Evolutionary conservation across 2,329 filamentous ascomycete species (phyloP), one percentile per base, ranked within the genome.

Genomic region (Plectosphaerella sp.): DNA sequence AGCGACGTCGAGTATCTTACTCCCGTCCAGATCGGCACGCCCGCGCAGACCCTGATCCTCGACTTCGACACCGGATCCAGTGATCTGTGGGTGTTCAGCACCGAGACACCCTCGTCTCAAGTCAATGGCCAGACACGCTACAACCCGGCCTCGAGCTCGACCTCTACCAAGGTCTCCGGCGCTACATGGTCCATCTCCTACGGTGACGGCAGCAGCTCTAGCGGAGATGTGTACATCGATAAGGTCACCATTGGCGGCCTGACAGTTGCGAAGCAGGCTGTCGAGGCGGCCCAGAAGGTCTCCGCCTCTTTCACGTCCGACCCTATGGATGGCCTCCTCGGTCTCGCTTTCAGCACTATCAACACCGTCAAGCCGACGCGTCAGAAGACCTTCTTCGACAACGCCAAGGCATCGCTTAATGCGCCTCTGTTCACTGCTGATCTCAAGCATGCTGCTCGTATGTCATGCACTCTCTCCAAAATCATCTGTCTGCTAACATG

Each of bases 271-370:
- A 37, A 41, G 43, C 65, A 68, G 60, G 64, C 62, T 5, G 66
- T 69, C 49, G 64, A 68, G 58, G 52, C 55, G 1, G 66, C 67
- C 42, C 47, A 54, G 33, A 53, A 25, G 14, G 62, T 69, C 9
- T 65, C 63, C 24, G 20, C 28, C 22, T 35, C 49, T n/a, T 66
- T 68, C 49, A 60, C 56, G 7, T 54, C 51, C 25, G 37, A 51
- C 50, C 25, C 45, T 3, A 54, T 50, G 45, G 83, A 87, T 64
- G 87, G 87, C 15, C 77, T 90, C 3, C 73, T 90, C 16, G 87
- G 87, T 14, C 77, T 89, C 24, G 86, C 78, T 5, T 89, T 87
- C 65, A 80, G 78, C 60, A 59, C 49, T 42, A 61, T 66, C 47
- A 69, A 69, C 61, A 58, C 59, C 2, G 63, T 62, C 20, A 28